Conservation (phyloP, 2,329 filamentous ascomycete genomes). For the Scedosporium aurantiacum region DNA sequence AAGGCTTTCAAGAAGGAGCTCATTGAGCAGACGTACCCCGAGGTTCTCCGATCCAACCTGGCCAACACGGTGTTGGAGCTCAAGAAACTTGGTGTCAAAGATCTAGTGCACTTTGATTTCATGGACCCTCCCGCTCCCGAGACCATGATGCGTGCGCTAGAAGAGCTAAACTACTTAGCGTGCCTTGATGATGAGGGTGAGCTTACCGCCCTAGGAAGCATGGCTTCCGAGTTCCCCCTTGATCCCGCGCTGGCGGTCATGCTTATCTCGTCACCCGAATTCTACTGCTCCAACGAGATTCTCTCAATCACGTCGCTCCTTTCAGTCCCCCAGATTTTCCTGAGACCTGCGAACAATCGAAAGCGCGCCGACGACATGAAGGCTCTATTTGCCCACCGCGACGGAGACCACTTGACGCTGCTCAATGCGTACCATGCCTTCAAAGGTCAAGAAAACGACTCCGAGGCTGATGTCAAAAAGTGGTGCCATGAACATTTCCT, state of each 20-base stretch:
- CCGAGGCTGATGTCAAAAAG: constrained; percentile 58
- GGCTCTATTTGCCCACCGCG: constrained; percentile 77
- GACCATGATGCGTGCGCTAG: constrained; percentile 93
- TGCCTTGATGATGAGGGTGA: constrained; percentile 95
- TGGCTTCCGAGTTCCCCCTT: constrained; percentile 90
- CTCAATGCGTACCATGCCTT: constrained; percentile 98
- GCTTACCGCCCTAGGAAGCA: constrained; percentile 70
- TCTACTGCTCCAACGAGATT: constrained; percentile 98
- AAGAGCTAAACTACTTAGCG: constrained; percentile 94
- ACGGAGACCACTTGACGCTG: constrained; percentile 91
- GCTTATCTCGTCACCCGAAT: constrained; percentile 94
- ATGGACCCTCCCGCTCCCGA: constrained; percentile 98
- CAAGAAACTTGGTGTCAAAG: constrained; percentile 92
- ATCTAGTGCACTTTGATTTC: constrained; percentile 94
- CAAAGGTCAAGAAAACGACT: constrained; percentile 56
- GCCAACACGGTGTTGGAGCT: constrained; percentile 90
- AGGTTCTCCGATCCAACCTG: constrained; percentile 89
- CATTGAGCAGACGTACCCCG: constrained; percentile 93
- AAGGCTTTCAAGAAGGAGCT: constrained; percentile 94
- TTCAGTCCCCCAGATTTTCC: constrained; percentile 88
- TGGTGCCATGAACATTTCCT: constrained; percentile 98
- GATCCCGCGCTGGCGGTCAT: constrained; percentile 93
- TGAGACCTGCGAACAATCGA: constrained; percentile 72
- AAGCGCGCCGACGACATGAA: constrained; percentile 98
- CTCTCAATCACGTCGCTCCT: constrained; percentile 88